A percentile compares a stretch with the other conserved stretches of the same genome.
Evolutionary conservation across 2,329 filamentous ascomycete genomes (phyloP).

Genomic region (Clonostachys sp.): DNA sequence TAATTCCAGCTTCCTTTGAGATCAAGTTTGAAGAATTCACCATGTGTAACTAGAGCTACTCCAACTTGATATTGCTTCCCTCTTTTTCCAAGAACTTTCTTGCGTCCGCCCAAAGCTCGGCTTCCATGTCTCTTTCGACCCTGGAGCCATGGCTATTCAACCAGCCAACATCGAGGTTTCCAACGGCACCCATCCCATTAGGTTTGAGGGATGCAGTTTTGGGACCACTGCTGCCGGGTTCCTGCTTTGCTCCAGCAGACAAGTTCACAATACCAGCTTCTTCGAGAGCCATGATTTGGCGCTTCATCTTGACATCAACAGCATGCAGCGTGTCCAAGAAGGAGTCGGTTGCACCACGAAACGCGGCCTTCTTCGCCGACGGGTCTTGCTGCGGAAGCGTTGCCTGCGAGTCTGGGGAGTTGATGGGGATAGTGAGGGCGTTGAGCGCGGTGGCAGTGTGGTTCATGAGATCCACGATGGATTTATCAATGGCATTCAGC

Average conservation of each 20-base stretch:
- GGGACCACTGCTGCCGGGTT: conserved; percentile 1
- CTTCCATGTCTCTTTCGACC: conserved; percentile 79
- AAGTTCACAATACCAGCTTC: conserved; percentile 71
- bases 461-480: conserved; percentile 29
- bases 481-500: conserved; percentile 73
- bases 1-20: neutral
- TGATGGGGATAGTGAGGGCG: conserved; percentile 29
- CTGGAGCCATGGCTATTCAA: conserved; percentile 81
- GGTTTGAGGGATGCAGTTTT: conserved; percentile 39
- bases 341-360: conserved; percentile 55
- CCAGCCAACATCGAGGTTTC: conserved; percentile 76
- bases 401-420: neutral
- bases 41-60: neutral
- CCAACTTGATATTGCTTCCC: conserved; percentile 9
- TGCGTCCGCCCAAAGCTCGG: conserved; percentile 63
- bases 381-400: conserved; percentile 26
- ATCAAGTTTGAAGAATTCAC: neutral
- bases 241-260: conserved; percentile 22
- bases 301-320: conserved; percentile 68
- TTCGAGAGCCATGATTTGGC: conserved; percentile 68
- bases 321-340: conserved; percentile 72
- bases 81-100: conserved; percentile 27
- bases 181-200: conserved; percentile 50
- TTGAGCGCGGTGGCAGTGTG: conserved; percentile 42
- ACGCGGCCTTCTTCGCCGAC: conserved; percentile 48